Base-by-base conservation (phyloP, 352 stramenopile genomes). In the Phytophthora pistaciae region DNA sequence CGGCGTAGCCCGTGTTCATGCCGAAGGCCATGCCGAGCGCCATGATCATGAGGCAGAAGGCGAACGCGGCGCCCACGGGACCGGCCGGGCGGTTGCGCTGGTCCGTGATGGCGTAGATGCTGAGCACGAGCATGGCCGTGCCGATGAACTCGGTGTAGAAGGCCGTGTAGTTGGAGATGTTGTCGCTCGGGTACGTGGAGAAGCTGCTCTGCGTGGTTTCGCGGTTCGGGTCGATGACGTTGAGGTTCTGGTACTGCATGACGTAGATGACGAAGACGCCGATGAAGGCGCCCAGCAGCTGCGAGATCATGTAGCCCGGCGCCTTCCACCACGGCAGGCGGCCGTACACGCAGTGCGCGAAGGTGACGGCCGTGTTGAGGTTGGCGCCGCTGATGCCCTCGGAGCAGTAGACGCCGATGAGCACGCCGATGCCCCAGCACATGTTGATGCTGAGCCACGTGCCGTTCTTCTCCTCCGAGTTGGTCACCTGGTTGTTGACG, bases 121-220 rank as follows among this genome's bases (percentile, higher is more conserved):
- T 72, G 1, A 79, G 23, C 20, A 89, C 18, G 11, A 91, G 66
- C 74, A 91, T 79, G 20, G 62, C 77, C 31, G 83, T 85, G 52
- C 68, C 82, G 25, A 91, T 57, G 10, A 88, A 64, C 64, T 91
- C 83, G 18, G 77, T 85, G 50, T 82, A 70, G 58, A 91, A 88
- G 11, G 80, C 79, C 14, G 72, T 88, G 21, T 61, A 63, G 65
- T 85, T 83, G n/a, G 74, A 74, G 49, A 88, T 79, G 33, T 68
- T 65, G 11, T 60, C 64, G 49, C 60, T 71, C 3, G 83, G 80
- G 68, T 82, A 87, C 33, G 83, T 87, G 0, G 76, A 66, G 53
- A 79, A 89, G 56, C 75, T 69, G 20, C 54, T 64, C 42, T 79
- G 74, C 11, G 74, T 80, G 5, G 60, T 82, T 9, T 74, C 66